Percentiles rank a stretch among this genome's conserved stretches.
Conservation (phyloP, 2,329 filamentous ascomycete species). For the Macroventuria anomochaeta region DNA sequence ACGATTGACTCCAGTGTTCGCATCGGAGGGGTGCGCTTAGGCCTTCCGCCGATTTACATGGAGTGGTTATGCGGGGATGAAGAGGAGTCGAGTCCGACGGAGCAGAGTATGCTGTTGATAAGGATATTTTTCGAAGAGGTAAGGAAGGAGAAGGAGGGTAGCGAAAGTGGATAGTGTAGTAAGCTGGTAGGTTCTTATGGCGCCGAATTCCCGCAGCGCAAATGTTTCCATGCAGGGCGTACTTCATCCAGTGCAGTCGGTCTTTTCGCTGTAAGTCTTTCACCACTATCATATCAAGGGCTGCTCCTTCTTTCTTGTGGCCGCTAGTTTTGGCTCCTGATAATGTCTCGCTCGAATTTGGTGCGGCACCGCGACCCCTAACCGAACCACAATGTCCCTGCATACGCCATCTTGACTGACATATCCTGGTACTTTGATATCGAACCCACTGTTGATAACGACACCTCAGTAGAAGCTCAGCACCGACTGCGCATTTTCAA, state of each 20-base stretch:
- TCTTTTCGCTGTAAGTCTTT: no score
- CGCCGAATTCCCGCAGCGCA: no score
- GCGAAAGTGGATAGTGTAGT: background rate
- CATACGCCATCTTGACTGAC: background rate
- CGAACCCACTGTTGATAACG: background rate
- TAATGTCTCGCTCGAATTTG: no score
- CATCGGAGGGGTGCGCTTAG: slow-evolving; percentile 14
- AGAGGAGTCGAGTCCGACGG: slow-evolving; percentile 12
- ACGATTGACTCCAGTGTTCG: slow-evolving; percentile 1
- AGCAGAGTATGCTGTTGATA: slow-evolving; percentile 27
- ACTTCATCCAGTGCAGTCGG: no score
- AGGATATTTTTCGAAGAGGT: slow-evolving; percentile 21
- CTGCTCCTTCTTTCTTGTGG: no score
- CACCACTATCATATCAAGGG: no score
- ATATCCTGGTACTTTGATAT: background rate
- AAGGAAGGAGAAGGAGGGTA: background rate
- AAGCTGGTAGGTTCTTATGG: background rate
- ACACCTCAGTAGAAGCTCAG: no score
- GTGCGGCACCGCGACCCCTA: no score
- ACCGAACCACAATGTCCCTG: background rate
- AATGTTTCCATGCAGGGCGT: no score
- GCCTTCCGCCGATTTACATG: slow-evolving; percentile 24
- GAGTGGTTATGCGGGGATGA: slow-evolving; percentile 34
- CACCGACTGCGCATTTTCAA: no score
- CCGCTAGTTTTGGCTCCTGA: no score